These are phyloP conservation scores for Globisporangium lucens DNA, from an alignment of 352 stramenopile genomes.

Conservation along the genomic window DNA sequence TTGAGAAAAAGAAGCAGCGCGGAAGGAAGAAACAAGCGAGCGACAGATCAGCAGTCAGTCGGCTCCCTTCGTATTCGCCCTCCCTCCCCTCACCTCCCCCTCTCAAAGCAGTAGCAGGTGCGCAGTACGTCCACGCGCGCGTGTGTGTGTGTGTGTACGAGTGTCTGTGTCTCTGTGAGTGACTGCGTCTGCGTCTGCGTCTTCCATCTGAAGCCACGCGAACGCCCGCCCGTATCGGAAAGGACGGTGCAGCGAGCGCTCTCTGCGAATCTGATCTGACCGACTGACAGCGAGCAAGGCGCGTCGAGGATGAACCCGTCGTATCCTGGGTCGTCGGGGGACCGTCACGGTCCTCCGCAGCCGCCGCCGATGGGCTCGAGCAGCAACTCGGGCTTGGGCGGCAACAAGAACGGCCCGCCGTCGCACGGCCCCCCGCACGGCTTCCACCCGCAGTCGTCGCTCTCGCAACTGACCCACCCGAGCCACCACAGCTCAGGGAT, in stretches of 20 bases:
- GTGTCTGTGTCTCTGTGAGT: neutral
- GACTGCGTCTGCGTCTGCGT: neutral
- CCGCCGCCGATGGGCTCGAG: conserved; percentile 29
- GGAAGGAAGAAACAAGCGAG: conserved; percentile 10
- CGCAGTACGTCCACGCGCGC: neutral
- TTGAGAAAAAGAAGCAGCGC: conserved; percentile 24
- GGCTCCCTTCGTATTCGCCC: neutral
- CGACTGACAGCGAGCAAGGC: neutral
- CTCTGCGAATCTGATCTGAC: neutral
- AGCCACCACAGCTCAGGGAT: conserved; percentile 39
- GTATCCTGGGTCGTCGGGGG: conserved; percentile 65
- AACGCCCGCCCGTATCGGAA: neutral
- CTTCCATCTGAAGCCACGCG: conserved; percentile 1
- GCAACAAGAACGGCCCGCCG: conserved; percentile 32
- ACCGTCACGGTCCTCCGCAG: conserved; percentile 51
- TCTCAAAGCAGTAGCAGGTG: neutral
- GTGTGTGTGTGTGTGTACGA: neutral
- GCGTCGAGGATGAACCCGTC: conserved; percentile 63
- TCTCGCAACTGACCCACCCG: conserved; percentile 56
- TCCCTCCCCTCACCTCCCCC: neutral
- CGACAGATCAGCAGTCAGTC: neutral
- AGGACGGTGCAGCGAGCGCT: neutral
- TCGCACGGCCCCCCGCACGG: conserved; percentile 32
- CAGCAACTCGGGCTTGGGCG: conserved; percentile 29
- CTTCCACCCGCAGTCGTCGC: conserved; percentile 65